Conservation (phyloP, 2,329 filamentous ascomycete genomes). For the Epichloe typhina region DNA sequence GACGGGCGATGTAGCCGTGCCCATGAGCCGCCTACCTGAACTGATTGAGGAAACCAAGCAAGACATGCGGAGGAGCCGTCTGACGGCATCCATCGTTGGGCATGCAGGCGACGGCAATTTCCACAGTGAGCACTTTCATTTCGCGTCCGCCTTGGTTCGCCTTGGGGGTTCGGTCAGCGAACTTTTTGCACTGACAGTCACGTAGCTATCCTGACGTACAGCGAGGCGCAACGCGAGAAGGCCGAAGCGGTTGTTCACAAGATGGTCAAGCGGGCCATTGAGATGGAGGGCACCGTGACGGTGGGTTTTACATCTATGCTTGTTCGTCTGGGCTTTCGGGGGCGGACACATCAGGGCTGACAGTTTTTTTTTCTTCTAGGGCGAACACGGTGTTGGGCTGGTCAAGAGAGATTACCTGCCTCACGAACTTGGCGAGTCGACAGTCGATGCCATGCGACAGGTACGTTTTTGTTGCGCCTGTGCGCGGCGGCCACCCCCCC, state of each 20-base stretch:
- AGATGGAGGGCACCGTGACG: conserved; percentile 75
- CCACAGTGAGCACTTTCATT: conserved; percentile 33
- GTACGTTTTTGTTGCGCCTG: conserved; percentile 27
- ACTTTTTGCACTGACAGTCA: background rate
- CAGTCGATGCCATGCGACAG: conserved; percentile 74
- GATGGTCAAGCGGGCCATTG: conserved; percentile 77
- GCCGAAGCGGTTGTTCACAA: conserved; percentile 63
- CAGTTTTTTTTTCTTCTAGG: conserved; percentile 25
- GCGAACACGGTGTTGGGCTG: conserved; percentile 72
- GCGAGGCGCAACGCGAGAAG: conserved; percentile 50
- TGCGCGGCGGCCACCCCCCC: background rate
- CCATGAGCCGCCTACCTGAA: conserved; percentile 58
- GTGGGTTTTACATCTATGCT: conserved; percentile 20
- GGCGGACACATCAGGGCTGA: background rate
- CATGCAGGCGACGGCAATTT: conserved; percentile 73
- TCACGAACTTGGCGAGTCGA: conserved; percentile 60
- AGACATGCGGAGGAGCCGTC: conserved; percentile 28
- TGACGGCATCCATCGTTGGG: conserved; percentile 45
- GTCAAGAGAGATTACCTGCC: conserved; percentile 75
- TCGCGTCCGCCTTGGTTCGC: background rate
- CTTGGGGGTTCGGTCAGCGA: background rate
- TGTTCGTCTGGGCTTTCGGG: background rate
- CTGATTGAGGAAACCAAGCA: conserved; percentile 61
- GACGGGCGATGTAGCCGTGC: conserved; percentile 80
- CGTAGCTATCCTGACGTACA: conserved; percentile 44